Evolutionary conservation across 1,139 yeast species (phyloP).

Genomic region (Zygoascus hellenicus): DNA sequence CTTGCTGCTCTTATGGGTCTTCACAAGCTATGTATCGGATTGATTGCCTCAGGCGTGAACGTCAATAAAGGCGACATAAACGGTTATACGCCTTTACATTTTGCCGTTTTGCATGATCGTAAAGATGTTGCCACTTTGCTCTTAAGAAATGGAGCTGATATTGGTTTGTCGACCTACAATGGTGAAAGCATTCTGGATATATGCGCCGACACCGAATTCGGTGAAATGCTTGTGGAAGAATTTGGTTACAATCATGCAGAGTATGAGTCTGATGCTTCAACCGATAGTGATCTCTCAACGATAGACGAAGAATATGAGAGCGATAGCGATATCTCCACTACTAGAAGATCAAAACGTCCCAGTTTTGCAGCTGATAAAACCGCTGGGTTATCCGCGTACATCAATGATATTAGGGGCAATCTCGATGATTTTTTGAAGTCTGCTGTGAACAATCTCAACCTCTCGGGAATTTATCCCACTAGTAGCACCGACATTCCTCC

Average conservation of each 20-base stretch:
- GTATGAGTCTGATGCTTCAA: not conserved
- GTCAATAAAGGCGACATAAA: slow-evolving; percentile 62
- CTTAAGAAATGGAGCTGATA: slow-evolving; percentile 57
- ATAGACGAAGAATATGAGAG: slow-evolving; percentile 3
- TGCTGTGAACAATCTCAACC: not conserved
- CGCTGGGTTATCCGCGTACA: slow-evolving; percentile 2
- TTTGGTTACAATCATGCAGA: not conserved
- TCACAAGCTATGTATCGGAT: slow-evolving; percentile 47
- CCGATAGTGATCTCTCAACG: not conserved
- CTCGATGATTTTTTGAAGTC: slow-evolving; percentile 9
- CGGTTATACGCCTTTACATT: slow-evolving; percentile 77
- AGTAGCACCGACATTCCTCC: slow-evolving; percentile 25
- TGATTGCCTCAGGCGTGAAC: slow-evolving; percentile 70
- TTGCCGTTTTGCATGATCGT: slow-evolving; percentile 68
- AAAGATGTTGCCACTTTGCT: slow-evolving; percentile 50
- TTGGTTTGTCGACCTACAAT: slow-evolving; percentile 47
- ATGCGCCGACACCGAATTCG: slow-evolving; percentile 48
- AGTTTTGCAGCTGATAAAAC: not conserved
- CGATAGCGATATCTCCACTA: slow-evolving; percentile 1
- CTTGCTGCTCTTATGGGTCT: slow-evolving; percentile 70
- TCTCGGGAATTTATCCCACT: slow-evolving; percentile 7
- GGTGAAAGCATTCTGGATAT: slow-evolving; percentile 46
- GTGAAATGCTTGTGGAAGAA: slow-evolving; percentile 1
- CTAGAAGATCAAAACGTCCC: not conserved
- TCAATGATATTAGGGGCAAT: slow-evolving; percentile 9